Evolutionary conservation across 257 asterid species (phyloP).

Genomic region (Voacanga thouarsii): DNA sequence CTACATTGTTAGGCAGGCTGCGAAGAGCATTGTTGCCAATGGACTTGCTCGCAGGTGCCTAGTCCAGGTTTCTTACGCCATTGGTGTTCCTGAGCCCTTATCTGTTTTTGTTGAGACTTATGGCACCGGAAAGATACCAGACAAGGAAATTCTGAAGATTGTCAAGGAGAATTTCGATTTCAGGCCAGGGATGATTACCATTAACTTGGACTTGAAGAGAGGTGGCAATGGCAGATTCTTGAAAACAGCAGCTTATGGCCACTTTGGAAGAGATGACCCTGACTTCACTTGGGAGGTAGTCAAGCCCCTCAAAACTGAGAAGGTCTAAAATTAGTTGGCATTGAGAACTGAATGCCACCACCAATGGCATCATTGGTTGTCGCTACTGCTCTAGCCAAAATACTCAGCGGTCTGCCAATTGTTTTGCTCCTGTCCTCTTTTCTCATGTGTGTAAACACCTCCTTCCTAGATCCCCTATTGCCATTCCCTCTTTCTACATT

Average conservation of each 20-base stretch:
- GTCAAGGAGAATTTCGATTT: not conserved
- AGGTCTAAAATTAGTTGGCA: no score
- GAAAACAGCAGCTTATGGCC: not conserved
- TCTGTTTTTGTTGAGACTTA: not conserved
- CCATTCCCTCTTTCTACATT: no score
- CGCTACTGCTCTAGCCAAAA: no score
- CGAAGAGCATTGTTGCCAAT: not conserved
- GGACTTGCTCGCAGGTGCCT: slow-evolving; percentile 1
- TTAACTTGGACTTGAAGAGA: no score
- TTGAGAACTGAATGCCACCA: no score
- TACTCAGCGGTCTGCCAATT: no score
- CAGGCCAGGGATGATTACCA: not conserved
- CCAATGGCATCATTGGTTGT: no score
- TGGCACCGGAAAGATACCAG: not conserved
- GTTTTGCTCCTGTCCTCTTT: no score
- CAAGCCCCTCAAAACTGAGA: not conserved
- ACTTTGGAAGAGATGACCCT: not conserved
- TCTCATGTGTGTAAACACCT: no score
- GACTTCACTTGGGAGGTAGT: not conserved
- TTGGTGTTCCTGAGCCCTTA: not conserved
- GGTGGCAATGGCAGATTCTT: no score
- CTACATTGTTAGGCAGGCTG: not conserved
- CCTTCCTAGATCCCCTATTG: no score
- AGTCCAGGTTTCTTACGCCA: slow-evolving; percentile 1
- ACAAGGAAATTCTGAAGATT: not conserved